Base-by-base conservation (phyloP, 202 grass and related monocot species). In the Saccharum hybrid region DNA sequence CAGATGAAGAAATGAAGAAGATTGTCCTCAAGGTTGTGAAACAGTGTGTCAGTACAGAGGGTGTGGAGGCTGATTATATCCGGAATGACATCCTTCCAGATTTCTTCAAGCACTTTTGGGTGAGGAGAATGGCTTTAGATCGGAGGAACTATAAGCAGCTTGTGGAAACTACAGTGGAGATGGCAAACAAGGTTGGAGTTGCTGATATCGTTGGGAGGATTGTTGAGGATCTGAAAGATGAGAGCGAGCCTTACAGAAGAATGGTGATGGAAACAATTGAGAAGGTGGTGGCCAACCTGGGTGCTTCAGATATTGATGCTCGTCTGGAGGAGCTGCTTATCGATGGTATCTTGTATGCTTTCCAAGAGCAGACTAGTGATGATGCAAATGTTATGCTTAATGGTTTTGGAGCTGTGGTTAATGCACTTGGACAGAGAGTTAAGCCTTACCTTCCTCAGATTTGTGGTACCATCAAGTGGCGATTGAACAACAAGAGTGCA, bases 191-290 rank as follows among this genome's bases (percentile, higher is more conserved):
- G 48, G 96, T 93, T 78, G 96, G 92, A 75, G 92, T 98, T 67
- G 91, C 90, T 73, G 95, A 91, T 91, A 98, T 98, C 6, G 95
- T 95, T 49, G 92, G 89, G 23, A 94, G 91, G 76, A 84, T 98
- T 54, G 89, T 95, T 56, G 92, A 98, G 83, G 92, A 95, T 93
- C 85, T 98, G 51, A 98, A 94, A 89, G 95, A 95, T 86, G 92
- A 95, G 74, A 93, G 92, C 21, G 95, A 97, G 62, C 95, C 96
- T 52, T 98, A 98, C 70, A 88, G 96, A 68, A 92, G 96, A 85
- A 98, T 98, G 96, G 96, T 98, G 40, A 98, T 98, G 96, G 96
- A 98, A 67, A 98, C 96, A 39, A 95, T 95, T 85, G 92, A 98
- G 78, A 94, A 98, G 89, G 92, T 98, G 41, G 96, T 98, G 54